Conservation (phyloP, 2,329 filamentous ascomycete genomes). For the Xylaria sp. region DNA sequence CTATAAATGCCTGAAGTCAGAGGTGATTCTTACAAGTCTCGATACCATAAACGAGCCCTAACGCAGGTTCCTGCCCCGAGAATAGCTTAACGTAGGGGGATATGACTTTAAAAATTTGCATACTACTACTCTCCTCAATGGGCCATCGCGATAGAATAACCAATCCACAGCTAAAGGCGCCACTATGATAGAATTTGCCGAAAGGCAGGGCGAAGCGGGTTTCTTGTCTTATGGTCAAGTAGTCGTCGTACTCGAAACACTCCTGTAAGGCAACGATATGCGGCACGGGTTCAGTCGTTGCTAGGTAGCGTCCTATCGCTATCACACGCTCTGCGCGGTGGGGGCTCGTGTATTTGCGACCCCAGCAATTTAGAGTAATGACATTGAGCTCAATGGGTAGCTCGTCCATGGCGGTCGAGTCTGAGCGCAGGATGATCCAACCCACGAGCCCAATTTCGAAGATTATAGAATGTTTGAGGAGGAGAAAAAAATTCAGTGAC, state of each 20-base stretch:
- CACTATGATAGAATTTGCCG: slow-evolving; percentile 92
- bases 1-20: slow-evolving; percentile 50
- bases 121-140: slow-evolving; percentile 78
- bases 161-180: slow-evolving; percentile 88
- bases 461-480: not conserved
- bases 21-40: not conserved
- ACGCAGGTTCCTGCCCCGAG: not conserved
- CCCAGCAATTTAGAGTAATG: slow-evolving; percentile 96
- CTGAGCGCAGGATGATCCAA: not conserved
- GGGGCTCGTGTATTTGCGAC: slow-evolving; percentile 85
- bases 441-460: not conserved
- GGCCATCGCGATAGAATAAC: slow-evolving; percentile 93
- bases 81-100: not conserved
- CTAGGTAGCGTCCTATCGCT: slow-evolving; percentile 86
- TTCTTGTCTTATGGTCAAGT: slow-evolving; percentile 77
- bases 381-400: slow-evolving; percentile 74
- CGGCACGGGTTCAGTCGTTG: slow-evolving; percentile 72
- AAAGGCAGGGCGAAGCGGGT: slow-evolving; percentile 82
- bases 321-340: slow-evolving; percentile 79
- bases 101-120: slow-evolving; percentile 6
- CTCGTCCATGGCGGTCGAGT: slow-evolving; percentile 40
- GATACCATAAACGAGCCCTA: not conserved
- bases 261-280: slow-evolving; percentile 95
- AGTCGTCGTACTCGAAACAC: slow-evolving; percentile 91
- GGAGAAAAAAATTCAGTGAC: not conserved